phyloP scores from a whole-genome alignment of 257 asterid species.

The Solanum sejunctum region DNA sequence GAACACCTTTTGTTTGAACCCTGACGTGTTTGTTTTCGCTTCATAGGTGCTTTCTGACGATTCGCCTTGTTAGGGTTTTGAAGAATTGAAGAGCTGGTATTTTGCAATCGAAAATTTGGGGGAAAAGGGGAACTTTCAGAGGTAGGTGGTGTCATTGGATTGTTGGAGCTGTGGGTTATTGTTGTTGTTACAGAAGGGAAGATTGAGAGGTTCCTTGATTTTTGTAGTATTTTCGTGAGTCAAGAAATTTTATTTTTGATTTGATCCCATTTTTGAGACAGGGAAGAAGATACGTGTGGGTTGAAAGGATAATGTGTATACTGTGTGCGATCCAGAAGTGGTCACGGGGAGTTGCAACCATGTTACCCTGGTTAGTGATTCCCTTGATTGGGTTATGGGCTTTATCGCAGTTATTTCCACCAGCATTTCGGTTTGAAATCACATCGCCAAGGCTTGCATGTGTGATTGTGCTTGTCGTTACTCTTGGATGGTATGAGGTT shows the following conservation, averaged over 20 bases:
- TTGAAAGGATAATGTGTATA: constrained; percentile 93
- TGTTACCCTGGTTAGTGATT: constrained; percentile 98
- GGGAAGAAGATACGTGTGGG: constrained; percentile 41
- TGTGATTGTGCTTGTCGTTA: constrained; percentile 64
- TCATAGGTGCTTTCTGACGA: constrained; percentile 33
- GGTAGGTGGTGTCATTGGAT: constrained; percentile 28
- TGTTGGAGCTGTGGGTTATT: constrained; percentile 6
- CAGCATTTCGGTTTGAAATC: constrained; percentile 85
- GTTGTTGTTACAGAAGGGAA: background rate
- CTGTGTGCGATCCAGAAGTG: constrained; percentile 94
- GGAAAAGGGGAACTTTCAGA: constrained; percentile 2
- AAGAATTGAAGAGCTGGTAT: constrained; percentile 21
- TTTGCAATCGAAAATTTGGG: constrained; percentile 20
- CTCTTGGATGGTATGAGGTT: constrained; percentile 87
- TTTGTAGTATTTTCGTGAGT: background rate
- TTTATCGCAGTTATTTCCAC: constrained; percentile 90
- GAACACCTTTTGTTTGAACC: background rate
- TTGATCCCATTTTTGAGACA: constrained; percentile 6
- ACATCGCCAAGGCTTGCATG: constrained; percentile 94
- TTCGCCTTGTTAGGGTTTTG: constrained; percentile 57
- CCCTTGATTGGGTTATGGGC: constrained; percentile 97
- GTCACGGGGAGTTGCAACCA: constrained; percentile 93
- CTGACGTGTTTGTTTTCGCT: background rate
- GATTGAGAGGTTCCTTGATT: constrained; percentile 6
- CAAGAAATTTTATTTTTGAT: background rate